phyloP scores from a whole-genome alignment of 495 filamentous ascomycete species.

The Aspergillus nanangensis region DNA sequence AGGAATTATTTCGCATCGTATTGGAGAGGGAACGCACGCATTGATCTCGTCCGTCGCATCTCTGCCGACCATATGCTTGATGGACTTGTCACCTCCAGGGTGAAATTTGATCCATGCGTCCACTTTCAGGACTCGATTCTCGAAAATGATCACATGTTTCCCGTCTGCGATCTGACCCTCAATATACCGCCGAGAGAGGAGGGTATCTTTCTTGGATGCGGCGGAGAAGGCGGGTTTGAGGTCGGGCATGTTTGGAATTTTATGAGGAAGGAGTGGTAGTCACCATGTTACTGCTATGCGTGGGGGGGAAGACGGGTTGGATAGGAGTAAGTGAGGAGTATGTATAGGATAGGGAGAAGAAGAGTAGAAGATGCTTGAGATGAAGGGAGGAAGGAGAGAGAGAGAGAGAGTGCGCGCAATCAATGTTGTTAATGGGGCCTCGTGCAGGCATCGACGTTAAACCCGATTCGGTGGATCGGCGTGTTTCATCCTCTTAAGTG shows the following conservation, averaged over 20 bases:
- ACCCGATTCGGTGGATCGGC: background rate
- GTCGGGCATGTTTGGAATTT: constrained; percentile 1
- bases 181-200: constrained; percentile 69
- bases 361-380: background rate
- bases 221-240: constrained; percentile 1
- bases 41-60: constrained; percentile 97
- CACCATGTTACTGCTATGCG: constrained; percentile 2
- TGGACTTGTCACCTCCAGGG: constrained; percentile 88
- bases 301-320: constrained; percentile 1
- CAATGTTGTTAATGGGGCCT: too few species aligned
- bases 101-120: constrained; percentile 88
- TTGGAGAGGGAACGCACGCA: constrained; percentile 70
- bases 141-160: constrained; percentile 73
- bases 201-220: constrained; percentile 34
- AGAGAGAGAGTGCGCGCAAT: constrained; percentile 16
- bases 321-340: background rate
- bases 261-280: constrained; percentile 1
- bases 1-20: background rate
- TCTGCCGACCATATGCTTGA: constrained; percentile 90
- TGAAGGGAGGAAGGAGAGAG: constrained; percentile 8
- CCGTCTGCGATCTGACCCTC: constrained; percentile 87
- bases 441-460: background rate
- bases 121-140: constrained; percentile 75
- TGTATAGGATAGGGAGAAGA: background rate
- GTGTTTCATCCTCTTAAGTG: background rate